Base-by-base conservation (phyloP, 2,329 filamentous ascomycete genomes). In the Pseudogymnoascus sp. region DNA sequence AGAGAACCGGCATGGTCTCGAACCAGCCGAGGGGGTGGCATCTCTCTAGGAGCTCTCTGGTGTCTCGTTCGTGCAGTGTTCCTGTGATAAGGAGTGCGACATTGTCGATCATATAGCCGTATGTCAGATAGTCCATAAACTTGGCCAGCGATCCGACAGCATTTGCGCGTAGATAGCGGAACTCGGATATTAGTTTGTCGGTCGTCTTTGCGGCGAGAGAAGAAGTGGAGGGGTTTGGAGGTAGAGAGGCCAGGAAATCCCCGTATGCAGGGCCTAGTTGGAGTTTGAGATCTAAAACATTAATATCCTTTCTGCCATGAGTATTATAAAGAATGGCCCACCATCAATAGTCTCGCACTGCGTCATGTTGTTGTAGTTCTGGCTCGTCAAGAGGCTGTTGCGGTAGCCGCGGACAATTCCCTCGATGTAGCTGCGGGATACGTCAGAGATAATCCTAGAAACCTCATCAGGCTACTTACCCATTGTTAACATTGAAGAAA, bases 21-120 rank as follows among this genome's bases (percentile, higher is more conserved):
- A 99, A 99, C 92, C 92, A 97, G 69, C 94, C 94, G 6, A 99
- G 83, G 5, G 94, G 94, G 71, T 99, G 95, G 76, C 95, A 99
- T 75, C 94, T 83, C 73, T 97, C 94, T 61, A 99, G 80, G 65
- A 99, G 84, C 78, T 99, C 94, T 64, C 92, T 87, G 3, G 94
- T 99, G 75, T 99, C 94, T 73, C 94, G 86, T 78, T 99, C 95
- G 77, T 99, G 94, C 31, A 99, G 84, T 10, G 94, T 99, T 65
- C 94, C 94, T 21, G 94, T 99, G 76, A 99, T 99, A 71, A 99
- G 86, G 40, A 99, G 87, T 39, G 95, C 94, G 60, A 99, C 92
- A 71, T 99, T 99, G 78, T 99, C 94, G 76, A 99, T 99, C 94
- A 99, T 99, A 82, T 99, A 99, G 65, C 92, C 93, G 75, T 99